phyloP scores from a whole-genome alignment of 2,329 filamentous ascomycete species.

The Trematosphaeria pertusa region DNA sequence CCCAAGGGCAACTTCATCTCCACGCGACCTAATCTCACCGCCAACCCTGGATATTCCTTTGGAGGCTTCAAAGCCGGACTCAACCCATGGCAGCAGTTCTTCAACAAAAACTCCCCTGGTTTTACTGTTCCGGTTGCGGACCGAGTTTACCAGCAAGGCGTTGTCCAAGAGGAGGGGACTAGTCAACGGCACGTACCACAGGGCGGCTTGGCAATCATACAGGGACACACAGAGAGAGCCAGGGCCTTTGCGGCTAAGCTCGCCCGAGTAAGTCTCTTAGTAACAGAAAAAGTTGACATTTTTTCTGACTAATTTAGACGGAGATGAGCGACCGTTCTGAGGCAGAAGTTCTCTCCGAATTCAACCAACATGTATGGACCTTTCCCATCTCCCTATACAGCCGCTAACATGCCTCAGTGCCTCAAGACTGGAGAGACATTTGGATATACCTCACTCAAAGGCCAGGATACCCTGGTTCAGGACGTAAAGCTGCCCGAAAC shows the following conservation, averaged over 20 bases:
- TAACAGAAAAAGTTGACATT: neutral
- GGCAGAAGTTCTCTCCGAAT: conserved; percentile 4
- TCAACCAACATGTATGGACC: conserved; percentile 11
- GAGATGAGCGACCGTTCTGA: neutral
- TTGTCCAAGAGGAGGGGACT: neutral
- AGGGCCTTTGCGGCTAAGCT: neutral
- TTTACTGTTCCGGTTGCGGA: conserved; percentile 8
- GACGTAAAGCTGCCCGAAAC: conserved; percentile 8
- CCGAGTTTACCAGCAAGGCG: conserved; percentile 1
- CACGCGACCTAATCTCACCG: conserved; percentile 6
- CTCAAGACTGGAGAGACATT: neutral
- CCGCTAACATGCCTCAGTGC: conserved; percentile 2
- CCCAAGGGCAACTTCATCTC: neutral
- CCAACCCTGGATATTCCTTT: conserved; percentile 4
- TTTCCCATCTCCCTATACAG: neutral
- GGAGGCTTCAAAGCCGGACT: conserved; percentile 30
- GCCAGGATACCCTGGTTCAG: conserved; percentile 7
- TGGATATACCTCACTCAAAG: conserved; percentile 10
- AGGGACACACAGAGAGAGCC: conserved; percentile 24
- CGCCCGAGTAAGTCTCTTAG: conserved; percentile 2
- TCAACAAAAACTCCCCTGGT: conserved; percentile 28
- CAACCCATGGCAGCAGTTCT: conserved; percentile 38
- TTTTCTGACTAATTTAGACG: neutral
- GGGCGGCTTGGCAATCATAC: conserved; percentile 31
- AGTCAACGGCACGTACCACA: conserved; percentile 26